Evolutionary conservation across 768 basidiomycete genomes (phyloP).

Genomic region (Neoboletus subvelutipes): DNA sequence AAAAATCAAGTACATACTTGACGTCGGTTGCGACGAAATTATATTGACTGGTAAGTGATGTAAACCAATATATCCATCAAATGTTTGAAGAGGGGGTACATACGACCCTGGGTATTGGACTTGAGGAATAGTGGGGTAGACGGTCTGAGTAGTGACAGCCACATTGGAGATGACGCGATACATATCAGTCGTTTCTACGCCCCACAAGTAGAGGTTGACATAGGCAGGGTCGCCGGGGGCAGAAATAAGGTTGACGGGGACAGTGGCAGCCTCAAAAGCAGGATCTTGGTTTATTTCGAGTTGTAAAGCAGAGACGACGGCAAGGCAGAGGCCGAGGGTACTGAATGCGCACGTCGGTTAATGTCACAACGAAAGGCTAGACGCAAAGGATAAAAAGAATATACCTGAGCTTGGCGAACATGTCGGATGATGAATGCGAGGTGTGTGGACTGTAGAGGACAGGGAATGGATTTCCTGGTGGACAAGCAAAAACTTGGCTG

Average conservation of each 20-base stretch:
- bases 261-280: rapidly evolving
- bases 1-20: not conserved
- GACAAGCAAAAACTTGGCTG: not conserved
- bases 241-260: rapidly evolving
- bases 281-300: rapidly evolving
- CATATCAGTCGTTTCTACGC: rapidly evolving
- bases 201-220: not conserved
- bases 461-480: not conserved
- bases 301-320: not conserved
- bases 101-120: rapidly evolving
- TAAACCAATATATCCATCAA: not conserved
- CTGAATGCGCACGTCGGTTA: not conserved
- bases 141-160: rapidly evolving
- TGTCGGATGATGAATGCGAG: not conserved
- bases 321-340: not conserved
- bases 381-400: not conserved
- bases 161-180: not conserved
- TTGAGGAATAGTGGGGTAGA: not conserved
- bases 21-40: not conserved
- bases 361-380: not conserved
- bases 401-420: slow-evolving; percentile 6
- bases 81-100: not conserved
- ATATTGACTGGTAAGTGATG: not conserved
- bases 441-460: not conserved
- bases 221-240: not conserved